Base-by-base conservation (phyloP, 2,329 filamentous ascomycete species). In the Aspergillus pseudotamarii region DNA sequence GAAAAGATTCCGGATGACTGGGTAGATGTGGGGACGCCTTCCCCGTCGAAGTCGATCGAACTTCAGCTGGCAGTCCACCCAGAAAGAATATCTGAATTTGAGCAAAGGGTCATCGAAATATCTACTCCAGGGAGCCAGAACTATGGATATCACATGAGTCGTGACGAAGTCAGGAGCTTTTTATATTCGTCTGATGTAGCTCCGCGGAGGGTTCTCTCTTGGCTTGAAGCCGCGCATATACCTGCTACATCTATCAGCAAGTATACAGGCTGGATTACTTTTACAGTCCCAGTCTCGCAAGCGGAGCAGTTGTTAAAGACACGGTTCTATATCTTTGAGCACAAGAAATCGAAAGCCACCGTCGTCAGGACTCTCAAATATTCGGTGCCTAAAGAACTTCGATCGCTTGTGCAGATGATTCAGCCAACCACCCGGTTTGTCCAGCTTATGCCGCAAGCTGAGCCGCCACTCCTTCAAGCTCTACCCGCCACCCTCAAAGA, bases 361-460 rank as follows among this genome's bases (percentile, higher is more conserved):
- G 83, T 80, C 67, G 80, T 90, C 45, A 83, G 88, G 50, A 83
- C 85, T 6, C 75, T 86, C 19, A 78, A 82, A 54, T 91, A 91
- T 75, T 89, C 86, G 0, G 82, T 91, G 1, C 89, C 89, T 0
- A 79, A 79, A 57, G 74, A 81, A 0, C 74, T 91, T 9, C 80
- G 82, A 58, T 69, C 79, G 50, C 81, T 87, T 68, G 81, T 91
- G 62, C 84, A 86, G 62, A 81, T 89, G 71, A 86, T 91, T 56
- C 86, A 90, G 73, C 88, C 88, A 1, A 90, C 88, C 0, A 90
- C 86, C 4, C 81, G 85, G 45, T 91, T 90, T 63, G 85, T 85
- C 21, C 78, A 82, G 60, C 79, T 85, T 26, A 74, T 73, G 34
- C 68, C 82, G 2, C 81, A 85, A 61, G 72, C 68, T 51, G 79